Evolutionary conservation across 441 rosid genomes (phyloP).

Genomic region (Biscutella laevigata): DNA sequence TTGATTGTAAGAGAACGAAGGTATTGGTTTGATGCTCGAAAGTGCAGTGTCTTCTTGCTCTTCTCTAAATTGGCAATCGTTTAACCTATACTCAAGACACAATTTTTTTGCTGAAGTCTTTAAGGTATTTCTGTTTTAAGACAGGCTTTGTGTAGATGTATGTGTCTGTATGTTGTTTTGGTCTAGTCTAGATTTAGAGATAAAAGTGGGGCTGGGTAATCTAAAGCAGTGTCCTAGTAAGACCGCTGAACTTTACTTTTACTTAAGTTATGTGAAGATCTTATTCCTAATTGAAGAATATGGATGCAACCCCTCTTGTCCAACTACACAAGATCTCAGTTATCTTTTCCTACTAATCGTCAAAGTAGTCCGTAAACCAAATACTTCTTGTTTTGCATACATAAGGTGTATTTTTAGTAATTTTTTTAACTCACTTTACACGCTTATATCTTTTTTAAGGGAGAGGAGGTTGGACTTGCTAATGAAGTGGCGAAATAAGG

Average conservation of each 20-base stretch:
- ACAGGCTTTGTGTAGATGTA: not conserved
- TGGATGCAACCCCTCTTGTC: not conserved
- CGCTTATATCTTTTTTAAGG: constrained; percentile 31
- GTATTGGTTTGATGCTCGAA: not conserved
- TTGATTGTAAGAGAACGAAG: not conserved
- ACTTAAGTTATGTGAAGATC: not conserved
- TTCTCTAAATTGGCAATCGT: constrained; percentile 2
- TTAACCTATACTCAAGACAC: not conserved
- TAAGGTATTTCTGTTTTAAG: not conserved
- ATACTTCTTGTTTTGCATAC: not conserved
- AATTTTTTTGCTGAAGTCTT: not conserved
- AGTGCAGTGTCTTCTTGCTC: constrained; percentile 5
- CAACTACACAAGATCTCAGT: constrained; percentile 4
- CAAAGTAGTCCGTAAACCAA: not conserved
- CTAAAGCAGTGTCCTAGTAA: not conserved
- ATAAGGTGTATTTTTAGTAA: not conserved
- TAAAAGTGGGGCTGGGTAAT: not conserved
- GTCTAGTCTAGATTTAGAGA: constrained; percentile 1
- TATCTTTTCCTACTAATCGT: not conserved
- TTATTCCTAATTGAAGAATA: not conserved
- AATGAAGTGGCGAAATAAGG: constrained; percentile 86
- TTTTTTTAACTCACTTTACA: constrained; percentile 15
- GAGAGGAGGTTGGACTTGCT: constrained; percentile 79
- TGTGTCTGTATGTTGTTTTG: not conserved
- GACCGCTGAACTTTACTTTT: not conserved